Percentiles rank a stretch among this genome's conserved stretches.
phyloP scores from a whole-genome alignment of 2,329 filamentous ascomycete genomes.

The Magnaporthales sp. region DNA sequence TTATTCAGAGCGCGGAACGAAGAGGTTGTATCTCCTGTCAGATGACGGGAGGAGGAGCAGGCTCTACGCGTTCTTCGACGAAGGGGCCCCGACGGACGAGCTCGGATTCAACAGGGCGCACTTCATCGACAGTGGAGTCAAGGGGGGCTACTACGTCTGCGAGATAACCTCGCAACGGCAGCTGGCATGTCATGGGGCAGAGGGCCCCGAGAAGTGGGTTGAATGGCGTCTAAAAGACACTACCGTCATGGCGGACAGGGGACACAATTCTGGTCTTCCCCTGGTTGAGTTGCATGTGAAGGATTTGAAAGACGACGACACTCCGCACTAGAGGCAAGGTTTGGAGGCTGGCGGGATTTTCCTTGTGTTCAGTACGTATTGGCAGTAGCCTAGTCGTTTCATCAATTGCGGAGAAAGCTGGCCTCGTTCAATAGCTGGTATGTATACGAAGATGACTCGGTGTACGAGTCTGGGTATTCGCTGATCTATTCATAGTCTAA shows the following conservation, averaged over 20 bases:
- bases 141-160: neutral
- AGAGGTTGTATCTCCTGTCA: neutral
- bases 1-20: neutral
- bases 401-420: neutral
- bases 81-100: neutral
- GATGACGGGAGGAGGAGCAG: neutral
- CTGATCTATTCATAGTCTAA: neutral
- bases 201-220: neutral
- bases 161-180: neutral
- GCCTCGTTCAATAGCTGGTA: too few species aligned
- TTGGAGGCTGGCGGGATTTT: neutral
- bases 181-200: neutral
- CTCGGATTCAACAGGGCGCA: neutral
- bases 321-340: neutral
- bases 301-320: neutral
- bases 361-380: neutral
- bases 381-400: neutral
- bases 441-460: too few species aligned
- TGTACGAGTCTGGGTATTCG: neutral
- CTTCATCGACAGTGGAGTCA: neutral
- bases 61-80: neutral
- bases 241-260: neutral
- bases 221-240: neutral
- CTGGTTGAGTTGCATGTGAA: neutral
- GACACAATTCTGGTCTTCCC: neutral